These are phyloP conservation scores for Phaeolepiota aurea DNA, from an alignment of 768 basidiomycete genomes.

Conservation along the genomic window DNA sequence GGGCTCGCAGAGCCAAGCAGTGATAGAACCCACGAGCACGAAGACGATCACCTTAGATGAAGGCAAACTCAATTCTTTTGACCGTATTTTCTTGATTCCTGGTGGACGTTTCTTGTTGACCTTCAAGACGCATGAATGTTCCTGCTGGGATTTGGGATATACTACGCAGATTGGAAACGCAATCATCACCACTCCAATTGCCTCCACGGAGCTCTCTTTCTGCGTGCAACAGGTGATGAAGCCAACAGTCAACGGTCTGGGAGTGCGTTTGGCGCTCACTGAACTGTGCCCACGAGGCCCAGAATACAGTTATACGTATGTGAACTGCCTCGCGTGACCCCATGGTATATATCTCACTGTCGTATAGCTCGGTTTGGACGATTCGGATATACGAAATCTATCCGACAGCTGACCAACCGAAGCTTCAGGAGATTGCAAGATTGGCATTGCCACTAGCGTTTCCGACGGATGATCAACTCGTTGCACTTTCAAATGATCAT, in stretches of 20 bases:
- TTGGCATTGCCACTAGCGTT: not conserved
- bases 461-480: not conserved
- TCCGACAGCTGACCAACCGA: not conserved
- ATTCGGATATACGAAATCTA: not conserved
- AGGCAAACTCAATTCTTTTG: not conserved
- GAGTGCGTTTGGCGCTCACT: not conserved
- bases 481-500: slow-evolving; percentile 3
- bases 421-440: slow-evolving; percentile 1
- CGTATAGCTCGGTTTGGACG: not conserved
- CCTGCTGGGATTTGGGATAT: slow-evolving; percentile 4
- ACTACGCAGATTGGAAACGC: not conserved
- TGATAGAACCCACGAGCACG: too few species aligned
- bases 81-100: slow-evolving; percentile 6
- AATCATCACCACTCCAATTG: not conserved
- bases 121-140: slow-evolving; percentile 1
- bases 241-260: not conserved
- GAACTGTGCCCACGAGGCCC: too few species aligned
- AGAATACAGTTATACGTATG: not conserved
- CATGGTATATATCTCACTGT: not conserved
- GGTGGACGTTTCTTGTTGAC: slow-evolving; percentile 9
- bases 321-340: not conserved
- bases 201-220: not conserved
- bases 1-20: too few species aligned
- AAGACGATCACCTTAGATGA: too few species aligned
- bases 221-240: slow-evolving; percentile 1